Base-by-base conservation (phyloP, 192 early-diverging fungal species). In the Pecoramyces ruminantium region DNA sequence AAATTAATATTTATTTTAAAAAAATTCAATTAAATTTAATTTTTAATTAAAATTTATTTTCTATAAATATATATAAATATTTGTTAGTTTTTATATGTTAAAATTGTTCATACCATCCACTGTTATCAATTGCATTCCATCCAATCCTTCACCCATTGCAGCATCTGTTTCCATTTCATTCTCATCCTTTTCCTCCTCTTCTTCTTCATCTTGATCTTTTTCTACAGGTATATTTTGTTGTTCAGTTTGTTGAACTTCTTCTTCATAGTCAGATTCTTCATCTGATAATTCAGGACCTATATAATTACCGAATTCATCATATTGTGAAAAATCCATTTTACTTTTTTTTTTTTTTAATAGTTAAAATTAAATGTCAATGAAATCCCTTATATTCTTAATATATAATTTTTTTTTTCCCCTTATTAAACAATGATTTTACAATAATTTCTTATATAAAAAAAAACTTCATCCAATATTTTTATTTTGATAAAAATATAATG, bases 241-340 rank as follows among this genome's bases (percentile, higher is more conserved):
- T 67, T 25, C 18, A 67, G n/a, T 11, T 9, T 67, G 1, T n/a
- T 25, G 51, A 67, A 6, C n/a, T 29, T 83, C 80, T 80, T 81
- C 38, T 79, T 85, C 40, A 30, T 83, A 81, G 15, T 84, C 85
- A 18, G 88, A 87, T 28, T 87, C 86, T 28, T 89, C 88, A 28
- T 90, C 88, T 15, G 92, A 93, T 38, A 98, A 87, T 80, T 98
- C 96, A 39, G 96, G 94, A 27, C 98, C 98, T 86, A 99, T 94
- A 88, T 99, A 99, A 90, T 99, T 99, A 81, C 51, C 51, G n/a
- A 67, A 67, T 67, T 67, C 51, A 67, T 67, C 51, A 67, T 67
- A 67, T 67, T 67, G 51, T n/a, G 51, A 67, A 0, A 67, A 67
- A 67, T 67, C 51, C 51, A 67, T 67, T 67, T 67, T 67, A 11